Evolutionary conservation across 108 stramenopile genomes (phyloP).

Genomic region (Nannochloropsis gaditana): DNA sequence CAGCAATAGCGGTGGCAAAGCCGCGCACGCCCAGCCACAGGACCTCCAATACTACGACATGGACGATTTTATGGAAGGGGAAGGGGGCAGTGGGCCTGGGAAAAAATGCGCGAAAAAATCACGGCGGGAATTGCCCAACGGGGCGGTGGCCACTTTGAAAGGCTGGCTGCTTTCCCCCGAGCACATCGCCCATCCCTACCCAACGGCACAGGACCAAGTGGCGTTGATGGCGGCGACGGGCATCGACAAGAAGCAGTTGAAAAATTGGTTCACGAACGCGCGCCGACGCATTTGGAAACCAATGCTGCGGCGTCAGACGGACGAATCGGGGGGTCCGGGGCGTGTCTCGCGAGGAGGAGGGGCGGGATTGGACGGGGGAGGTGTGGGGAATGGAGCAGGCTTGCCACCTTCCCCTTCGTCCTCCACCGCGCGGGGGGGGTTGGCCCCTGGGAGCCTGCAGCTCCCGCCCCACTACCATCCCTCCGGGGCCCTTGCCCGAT

Average conservation of each 20-base stretch:
- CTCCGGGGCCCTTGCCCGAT: conserved; percentile 20
- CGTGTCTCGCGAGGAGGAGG: not conserved
- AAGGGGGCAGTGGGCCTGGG: not conserved
- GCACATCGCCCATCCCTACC: conserved; percentile 85
- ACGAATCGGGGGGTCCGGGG: conserved; percentile 64
- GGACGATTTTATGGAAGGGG: not conserved
- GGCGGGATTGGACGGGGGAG: not conserved
- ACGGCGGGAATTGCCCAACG: conserved; percentile 77
- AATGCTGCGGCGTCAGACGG: conserved; percentile 80
- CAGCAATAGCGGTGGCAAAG: not conserved
- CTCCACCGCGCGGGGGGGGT: too few species aligned
- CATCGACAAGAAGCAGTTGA: conserved; percentile 87
- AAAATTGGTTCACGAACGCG: conserved; percentile 94
- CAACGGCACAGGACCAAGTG: conserved; percentile 78
- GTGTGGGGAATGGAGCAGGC: conserved; percentile 26
- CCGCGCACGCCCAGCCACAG: not conserved
- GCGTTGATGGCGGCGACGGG: conserved; percentile 87
- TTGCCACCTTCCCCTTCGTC: conserved; percentile 25
- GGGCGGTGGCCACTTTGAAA: conserved; percentile 77
- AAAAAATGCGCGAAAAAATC: conserved; percentile 54
- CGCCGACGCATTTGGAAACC: conserved; percentile 90
- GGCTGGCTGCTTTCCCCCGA: conserved; percentile 79
- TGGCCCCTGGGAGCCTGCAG: conserved; percentile 43
- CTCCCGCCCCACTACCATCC: conserved; percentile 43
- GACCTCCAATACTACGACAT: not conserved